Base-by-base conservation (phyloP, 2,329 filamentous ascomycete genomes). In the Amauroascus niger region DNA sequence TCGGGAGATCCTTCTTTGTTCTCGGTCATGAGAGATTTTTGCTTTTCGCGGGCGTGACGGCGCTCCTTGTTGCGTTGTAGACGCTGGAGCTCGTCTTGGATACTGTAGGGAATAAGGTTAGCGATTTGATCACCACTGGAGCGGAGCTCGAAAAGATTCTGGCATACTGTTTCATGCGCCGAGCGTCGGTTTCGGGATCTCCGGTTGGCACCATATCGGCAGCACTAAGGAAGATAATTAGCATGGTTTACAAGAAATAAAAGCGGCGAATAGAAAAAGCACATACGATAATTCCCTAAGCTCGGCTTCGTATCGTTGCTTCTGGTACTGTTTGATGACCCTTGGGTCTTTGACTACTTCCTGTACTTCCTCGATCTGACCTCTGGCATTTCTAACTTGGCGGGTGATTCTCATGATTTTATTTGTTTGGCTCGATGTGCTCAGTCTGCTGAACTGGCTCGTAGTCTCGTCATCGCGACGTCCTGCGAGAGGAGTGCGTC, bases 61-160 rank as follows among this genome's bases (percentile, higher is more conserved):
- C 91, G 85, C 59, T 95, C 90, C 61, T 88, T 88, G 74, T 97
- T 98, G 64, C 90, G 87, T 65, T 93, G 81, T 30, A 98, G 80
- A 60, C 93, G 86, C 50, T 82, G 82, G 52, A 94, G 79, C 69
- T 97, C 91, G 61, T 80, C 79, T 62, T 83, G 76, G 57, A 89
- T 75, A 55, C 83, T 86, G 61, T 51, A 18, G 18, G 26, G 44
- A 47, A 24, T 44, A 18, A 52, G 58, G 61, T 68, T n/a, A 22
- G 35, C n/a, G 14, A 3, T 18, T n/a, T 22, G 16, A n/a, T 35
- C 26, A 24, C 8, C 14, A 57, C 45, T 51, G 58, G 33, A 51
- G 53, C 30, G 35, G 30, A 30, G 22, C 44, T 37, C 30, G 22
- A 26, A 41, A 43, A 35, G 28, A 16, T n/a, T 53, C 6, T 43